These are phyloP conservation scores for Trametes maxima DNA, from an alignment of 768 basidiomycete species.

Conservation along the genomic window DNA sequence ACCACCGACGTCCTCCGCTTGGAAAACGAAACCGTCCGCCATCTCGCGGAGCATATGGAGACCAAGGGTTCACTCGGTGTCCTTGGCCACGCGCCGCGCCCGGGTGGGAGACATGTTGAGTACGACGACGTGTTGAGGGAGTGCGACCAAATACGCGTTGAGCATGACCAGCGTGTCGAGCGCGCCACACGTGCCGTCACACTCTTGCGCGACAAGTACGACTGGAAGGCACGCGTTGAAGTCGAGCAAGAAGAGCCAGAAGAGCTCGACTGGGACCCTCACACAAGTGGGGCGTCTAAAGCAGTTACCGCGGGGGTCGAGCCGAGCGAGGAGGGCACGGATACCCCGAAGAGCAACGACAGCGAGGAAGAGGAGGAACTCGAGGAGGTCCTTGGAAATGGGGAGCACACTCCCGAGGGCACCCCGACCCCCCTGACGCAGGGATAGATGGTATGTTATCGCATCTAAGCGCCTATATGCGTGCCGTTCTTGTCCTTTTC, in stretches of 20 bases:
- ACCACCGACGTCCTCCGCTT: conserved; percentile 72
- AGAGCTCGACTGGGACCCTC: conserved; percentile 72
- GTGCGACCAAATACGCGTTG: conserved; percentile 64
- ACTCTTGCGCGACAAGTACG: conserved; percentile 78
- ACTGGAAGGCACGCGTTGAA: conserved; percentile 80
- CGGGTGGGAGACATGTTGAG: conserved; percentile 29
- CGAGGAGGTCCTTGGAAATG: conserved; percentile 34
- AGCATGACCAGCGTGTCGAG: conserved; percentile 76
- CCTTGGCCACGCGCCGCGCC: conserved; percentile 34
- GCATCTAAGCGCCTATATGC: neutral
- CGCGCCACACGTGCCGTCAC: conserved; percentile 78
- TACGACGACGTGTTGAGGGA: conserved; percentile 67
- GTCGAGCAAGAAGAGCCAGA: conserved; percentile 81
- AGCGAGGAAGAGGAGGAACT: conserved; percentile 37
- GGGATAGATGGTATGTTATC: conserved; percentile 7
- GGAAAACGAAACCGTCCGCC: conserved; percentile 73
- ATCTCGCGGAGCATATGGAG: conserved; percentile 66
- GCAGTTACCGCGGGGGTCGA: conserved; percentile 22
- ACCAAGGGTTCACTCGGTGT: conserved; percentile 33
- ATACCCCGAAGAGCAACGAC: conserved; percentile 33
- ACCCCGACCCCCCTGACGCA: conserved; percentile 18
- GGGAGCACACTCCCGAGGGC: conserved; percentile 30
- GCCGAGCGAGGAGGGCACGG: conserved; percentile 34
- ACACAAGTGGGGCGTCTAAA: conserved; percentile 30
- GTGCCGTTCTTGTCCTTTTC: neutral